Evolutionary conservation across 179 eudicot species (phyloP).

Genomic region (Corrigiola litoralis): DNA sequence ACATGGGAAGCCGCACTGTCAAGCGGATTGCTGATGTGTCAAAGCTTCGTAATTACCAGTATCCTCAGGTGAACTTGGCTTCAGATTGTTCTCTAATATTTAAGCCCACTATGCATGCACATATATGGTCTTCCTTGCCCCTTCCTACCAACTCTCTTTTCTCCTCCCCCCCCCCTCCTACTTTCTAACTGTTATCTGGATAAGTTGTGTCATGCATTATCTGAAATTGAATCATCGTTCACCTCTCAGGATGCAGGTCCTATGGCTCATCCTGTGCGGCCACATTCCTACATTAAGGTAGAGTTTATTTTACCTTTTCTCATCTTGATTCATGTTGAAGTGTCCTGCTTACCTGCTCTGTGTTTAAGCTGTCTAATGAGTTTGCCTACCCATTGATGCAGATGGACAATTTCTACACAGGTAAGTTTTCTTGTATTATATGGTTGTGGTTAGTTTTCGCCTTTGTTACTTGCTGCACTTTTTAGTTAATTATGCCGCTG

Average conservation of each 20-base stretch:
- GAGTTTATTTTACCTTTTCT: not conserved
- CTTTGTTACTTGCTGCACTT: not conserved
- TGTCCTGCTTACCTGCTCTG: constrained; percentile 1
- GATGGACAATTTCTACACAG: constrained; percentile 99
- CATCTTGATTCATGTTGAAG: not conserved
- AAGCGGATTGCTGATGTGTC: constrained; percentile 93
- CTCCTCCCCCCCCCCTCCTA: not conserved
- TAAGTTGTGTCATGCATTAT: not conserved
- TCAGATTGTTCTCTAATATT: not conserved
- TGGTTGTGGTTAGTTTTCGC: not conserved
- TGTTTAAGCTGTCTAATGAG: constrained; percentile 3
- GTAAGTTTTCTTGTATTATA: constrained; percentile 29
- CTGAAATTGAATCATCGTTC: not conserved
- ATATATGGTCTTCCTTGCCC: not conserved
- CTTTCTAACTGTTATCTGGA: not conserved
- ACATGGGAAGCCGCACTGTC: constrained; percentile 95
- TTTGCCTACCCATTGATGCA: constrained; percentile 25
- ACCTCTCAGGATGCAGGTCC: constrained; percentile 94
- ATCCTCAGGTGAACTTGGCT: constrained; percentile 61
- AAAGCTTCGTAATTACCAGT: constrained; percentile 77
- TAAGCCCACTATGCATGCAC: constrained; percentile 1
- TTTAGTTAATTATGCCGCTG: constrained; percentile 11
- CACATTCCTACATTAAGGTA: constrained; percentile 97
- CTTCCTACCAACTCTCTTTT: not conserved
- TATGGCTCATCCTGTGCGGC: constrained; percentile 99